Base-by-base conservation (phyloP, 495 filamentous ascomycete species). In the Aspergillus mulundensis region DNA sequence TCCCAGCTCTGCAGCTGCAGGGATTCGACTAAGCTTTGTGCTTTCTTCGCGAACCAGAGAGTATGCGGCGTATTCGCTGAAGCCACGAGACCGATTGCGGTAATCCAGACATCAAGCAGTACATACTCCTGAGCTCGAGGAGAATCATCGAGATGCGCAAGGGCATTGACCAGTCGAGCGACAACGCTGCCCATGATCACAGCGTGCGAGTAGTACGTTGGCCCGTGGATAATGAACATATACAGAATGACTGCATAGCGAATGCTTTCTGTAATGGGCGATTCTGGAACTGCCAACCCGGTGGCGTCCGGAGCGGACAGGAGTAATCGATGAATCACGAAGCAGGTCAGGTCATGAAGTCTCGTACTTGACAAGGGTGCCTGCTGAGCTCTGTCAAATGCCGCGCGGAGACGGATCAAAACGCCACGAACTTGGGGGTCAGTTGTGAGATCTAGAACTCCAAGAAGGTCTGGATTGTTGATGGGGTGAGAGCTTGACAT, bases 271-370 rank as follows among this genome's bases (percentile, higher is more conserved):
- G 73, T 70, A 6, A 68, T 56, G 28, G 70, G 67, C 7, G 30
- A 11, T 21, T 45, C 11, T 2, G 47, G 20, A 10, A 20, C 23
- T n/a, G 55, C 4, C 25, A 28, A 4, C 25, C 3, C 0, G 6
- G 46, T 24, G 12, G 24, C n/a, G 2, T 59, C 49, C 3, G 68
- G 53, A n/a, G 62, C 43, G 12, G 63, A 55, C 14, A 67, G 68
- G 6, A 81, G 50, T 15, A 81, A 70, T 38, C 72, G 68, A 42
- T 80, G 78, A 12, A 80, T 57, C 39, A 76, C 75, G 56, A 74
- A 79, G 39, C 73, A 78, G 5, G 76, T 75, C 7, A 82, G 65
- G 50, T 82, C 78, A 50, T 81, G 77, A 16, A 81, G 70, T 36
- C 61, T 62, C 10, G 76, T 75, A 5, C 61, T 58, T 6, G 71